These are phyloP conservation scores for Penicillium hesseltinei DNA, from an alignment of 2,329 filamentous ascomycete genomes.

Conservation along the genomic window DNA sequence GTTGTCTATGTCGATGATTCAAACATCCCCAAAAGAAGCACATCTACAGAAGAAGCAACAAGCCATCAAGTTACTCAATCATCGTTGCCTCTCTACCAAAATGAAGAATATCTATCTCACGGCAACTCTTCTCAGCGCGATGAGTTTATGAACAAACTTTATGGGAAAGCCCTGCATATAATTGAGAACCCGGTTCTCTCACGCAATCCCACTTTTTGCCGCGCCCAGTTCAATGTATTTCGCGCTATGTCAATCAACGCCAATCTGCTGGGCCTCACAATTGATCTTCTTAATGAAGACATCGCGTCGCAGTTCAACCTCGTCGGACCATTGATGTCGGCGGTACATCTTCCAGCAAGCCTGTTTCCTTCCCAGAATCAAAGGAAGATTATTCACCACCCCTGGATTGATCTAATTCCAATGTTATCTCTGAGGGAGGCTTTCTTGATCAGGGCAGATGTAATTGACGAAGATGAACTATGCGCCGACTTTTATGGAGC, in stretches of 20 bases:
- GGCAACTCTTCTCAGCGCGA: too few species aligned
- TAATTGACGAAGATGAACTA: slow-evolving; percentile 26
- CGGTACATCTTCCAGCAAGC: slow-evolving; percentile 15
- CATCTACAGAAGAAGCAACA: neutral
- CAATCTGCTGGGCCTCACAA: slow-evolving; percentile 13
- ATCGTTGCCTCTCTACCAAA: neutral
- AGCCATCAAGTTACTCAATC: neutral
- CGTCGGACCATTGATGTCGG: slow-evolving; percentile 7
- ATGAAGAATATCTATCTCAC: too few species aligned
- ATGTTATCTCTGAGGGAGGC: slow-evolving; percentile 25
- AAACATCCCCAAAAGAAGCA: neutral
- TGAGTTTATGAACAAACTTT: neutral
- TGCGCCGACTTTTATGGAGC: slow-evolving; percentile 22
- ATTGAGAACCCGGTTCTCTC: neutral
- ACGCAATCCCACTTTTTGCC: neutral
- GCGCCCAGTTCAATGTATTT: slow-evolving; percentile 12
- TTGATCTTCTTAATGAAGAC: slow-evolving; percentile 15
- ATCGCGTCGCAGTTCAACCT: slow-evolving; percentile 21
- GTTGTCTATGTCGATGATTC: slow-evolving; percentile 15
- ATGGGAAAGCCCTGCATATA: neutral
- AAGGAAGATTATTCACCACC: slow-evolving; percentile 24
- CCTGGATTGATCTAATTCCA: slow-evolving; percentile 33
- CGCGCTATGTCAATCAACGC: slow-evolving; percentile 16
- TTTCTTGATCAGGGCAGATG: slow-evolving; percentile 15
- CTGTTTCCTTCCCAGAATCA: slow-evolving; percentile 17